phyloP scores from a whole-genome alignment of 306 rosid species.

The Inga leiocalycina region DNA sequence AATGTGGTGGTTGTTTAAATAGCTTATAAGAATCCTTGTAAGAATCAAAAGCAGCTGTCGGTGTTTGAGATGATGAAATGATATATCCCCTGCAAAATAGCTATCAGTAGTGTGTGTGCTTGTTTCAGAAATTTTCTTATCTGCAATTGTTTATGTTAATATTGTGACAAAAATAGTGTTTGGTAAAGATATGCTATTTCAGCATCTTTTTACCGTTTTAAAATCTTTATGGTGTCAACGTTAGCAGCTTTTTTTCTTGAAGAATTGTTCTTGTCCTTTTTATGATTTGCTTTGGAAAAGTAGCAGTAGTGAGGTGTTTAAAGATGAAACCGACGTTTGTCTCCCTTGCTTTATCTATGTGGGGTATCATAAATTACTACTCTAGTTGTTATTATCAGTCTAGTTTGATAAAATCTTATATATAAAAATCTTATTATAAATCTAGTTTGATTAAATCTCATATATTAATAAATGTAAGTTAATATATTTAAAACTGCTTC shows the following conservation, averaged over 20 bases:
- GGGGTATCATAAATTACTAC: not conserved
- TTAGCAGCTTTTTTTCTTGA: not conserved
- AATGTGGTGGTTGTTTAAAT: not conserved
- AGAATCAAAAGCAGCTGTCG: not conserved
- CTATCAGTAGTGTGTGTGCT: not conserved
- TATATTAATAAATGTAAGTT: too few relatives aligned
- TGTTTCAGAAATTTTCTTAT: not conserved
- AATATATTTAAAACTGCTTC: too few relatives aligned
- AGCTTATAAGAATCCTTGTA: not conserved
- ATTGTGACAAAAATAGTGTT: not conserved
- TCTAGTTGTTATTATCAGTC: too few relatives aligned
- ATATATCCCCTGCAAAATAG: not conserved
- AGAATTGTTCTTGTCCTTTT: not conserved
- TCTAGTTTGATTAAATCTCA: accelerated
- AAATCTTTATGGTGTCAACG: not conserved
- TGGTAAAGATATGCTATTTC: not conserved
- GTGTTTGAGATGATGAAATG: not conserved
- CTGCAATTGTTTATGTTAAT: not conserved
- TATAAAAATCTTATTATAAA: too few relatives aligned
- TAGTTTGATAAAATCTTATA: too few relatives aligned
- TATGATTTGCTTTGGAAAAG: not conserved
- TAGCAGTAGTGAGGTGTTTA: not conserved
- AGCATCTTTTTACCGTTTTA: not conserved
- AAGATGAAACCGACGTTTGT: not conserved
- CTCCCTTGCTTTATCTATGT: not conserved